Evolutionary conservation across 2,329 filamentous ascomycete genomes (phyloP).

Genomic region (Dactylellina sp.): DNA sequence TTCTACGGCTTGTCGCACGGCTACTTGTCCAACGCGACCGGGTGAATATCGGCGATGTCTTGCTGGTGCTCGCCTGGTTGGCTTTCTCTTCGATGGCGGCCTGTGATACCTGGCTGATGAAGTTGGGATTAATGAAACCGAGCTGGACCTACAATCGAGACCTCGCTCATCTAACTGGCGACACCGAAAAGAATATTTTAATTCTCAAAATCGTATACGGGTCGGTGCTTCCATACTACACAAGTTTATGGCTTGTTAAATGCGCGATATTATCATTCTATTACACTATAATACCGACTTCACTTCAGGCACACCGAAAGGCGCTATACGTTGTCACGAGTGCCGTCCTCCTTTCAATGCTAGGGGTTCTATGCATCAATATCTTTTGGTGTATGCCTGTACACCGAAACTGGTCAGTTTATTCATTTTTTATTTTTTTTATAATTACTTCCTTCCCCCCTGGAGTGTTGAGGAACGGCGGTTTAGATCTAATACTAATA

Average conservation of each 20-base stretch:
- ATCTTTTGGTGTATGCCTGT: conserved; percentile 53
- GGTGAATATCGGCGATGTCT: conserved; percentile 48
- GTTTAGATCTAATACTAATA: conserved; percentile 7
- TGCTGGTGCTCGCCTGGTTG: conserved; percentile 50
- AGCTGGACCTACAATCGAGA: conserved; percentile 40
- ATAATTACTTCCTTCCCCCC: too few relatives aligned
- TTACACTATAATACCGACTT: conserved; percentile 49
- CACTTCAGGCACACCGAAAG: conserved; percentile 33
- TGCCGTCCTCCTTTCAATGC: conserved; percentile 39
- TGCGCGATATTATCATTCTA: conserved; percentile 44
- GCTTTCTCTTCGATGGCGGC: conserved; percentile 42
- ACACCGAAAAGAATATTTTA: conserved; percentile 25
- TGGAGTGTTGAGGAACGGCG: too few relatives aligned
- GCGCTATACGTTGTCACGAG: conserved; percentile 32
- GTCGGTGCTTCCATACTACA: conserved; percentile 46
- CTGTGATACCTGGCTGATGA: conserved; percentile 53
- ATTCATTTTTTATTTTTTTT: neutral
- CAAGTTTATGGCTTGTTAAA: conserved; percentile 46
- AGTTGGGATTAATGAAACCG: conserved; percentile 42
- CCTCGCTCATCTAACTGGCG: conserved; percentile 23
- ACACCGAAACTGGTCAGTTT: conserved; percentile 45
- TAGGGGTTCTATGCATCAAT: conserved; percentile 39
- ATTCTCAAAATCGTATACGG: conserved; percentile 53
- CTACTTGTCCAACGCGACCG: conserved; percentile 53
- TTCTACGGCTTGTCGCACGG: conserved; percentile 44